Evolutionary conservation across 192 early-diverging fungal species (phyloP), one percentile per base, ranked within the genome.

Genomic region (Entophlyctis luteolus): DNA sequence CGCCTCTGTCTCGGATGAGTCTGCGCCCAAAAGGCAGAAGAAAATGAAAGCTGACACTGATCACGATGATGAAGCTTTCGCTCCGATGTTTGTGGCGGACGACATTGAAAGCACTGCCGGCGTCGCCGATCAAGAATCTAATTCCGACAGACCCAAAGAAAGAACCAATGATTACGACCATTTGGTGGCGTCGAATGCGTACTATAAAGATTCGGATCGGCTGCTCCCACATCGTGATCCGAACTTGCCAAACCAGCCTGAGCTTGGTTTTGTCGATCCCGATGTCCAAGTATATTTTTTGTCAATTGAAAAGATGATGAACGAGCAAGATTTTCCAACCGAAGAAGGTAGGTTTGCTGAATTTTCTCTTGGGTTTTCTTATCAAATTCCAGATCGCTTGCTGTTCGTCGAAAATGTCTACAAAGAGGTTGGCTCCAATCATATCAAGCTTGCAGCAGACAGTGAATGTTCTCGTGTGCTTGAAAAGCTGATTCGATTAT

Each of bases 391-490:
- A 66, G 50, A 79, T 12, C 74, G 67, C 35, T 6, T 59, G 2
- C 66, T 90, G n/a, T 90, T 94, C 70, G 67, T 94, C 57, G 76
- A 82, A 48, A 91, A 91, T 70, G 86, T 91, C 12, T 94, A 86
- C 63, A 70, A 68, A 2, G 92, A 91, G 74, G 76, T 91, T 12
- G 82, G 90, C 38, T 84, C 81, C 37, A 89, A 89, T 56, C 91
- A 94, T 62, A 55, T 89, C 12, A 75, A 86, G 31, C 68, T 93
- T 4, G 88, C 90, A 2, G 87, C 90, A 2, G 90, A 93, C 53
- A 81, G 84, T 46, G 87, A 86, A 20, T 84, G 88, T 65, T 92
- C 90, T 1, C 75, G 88, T 8, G 83, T 92, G 14, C 72, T 94
- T 39, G 90, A 94, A 59, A 93, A 93, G 73, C 59, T 94, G 37